Conservation (phyloP, 352 stramenopile species). For the Thalassiosira gravida region DNA sequence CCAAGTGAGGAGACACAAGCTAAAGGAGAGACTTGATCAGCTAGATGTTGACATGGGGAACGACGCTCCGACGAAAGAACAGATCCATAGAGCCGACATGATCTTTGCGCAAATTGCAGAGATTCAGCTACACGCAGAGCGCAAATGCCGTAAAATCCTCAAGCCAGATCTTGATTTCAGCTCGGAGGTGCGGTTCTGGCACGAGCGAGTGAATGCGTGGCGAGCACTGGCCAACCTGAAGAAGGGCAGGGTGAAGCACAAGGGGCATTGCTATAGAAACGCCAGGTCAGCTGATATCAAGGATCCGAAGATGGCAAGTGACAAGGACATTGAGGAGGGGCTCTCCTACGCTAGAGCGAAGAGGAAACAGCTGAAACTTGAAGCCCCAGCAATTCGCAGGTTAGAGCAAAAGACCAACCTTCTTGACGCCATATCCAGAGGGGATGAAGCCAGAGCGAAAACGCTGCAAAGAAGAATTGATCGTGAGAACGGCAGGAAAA, state of each 20-base stretch:
- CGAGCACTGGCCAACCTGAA: constrained; percentile 3
- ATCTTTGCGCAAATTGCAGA: constrained; percentile 17
- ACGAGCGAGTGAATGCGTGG: constrained; percentile 5
- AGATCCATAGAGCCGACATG: neutral
- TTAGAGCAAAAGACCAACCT: neutral
- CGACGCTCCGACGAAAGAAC: neutral
- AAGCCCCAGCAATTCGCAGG: neutral
- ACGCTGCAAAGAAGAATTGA: constrained; percentile 1
- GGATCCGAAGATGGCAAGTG: neutral
- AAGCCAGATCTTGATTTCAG: constrained; percentile 20
- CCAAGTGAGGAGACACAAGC: constrained; percentile 1
- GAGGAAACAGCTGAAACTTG: neutral
- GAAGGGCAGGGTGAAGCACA: constrained; percentile 8
- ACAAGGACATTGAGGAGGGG: constrained; percentile 3
- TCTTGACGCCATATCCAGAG: neutral
- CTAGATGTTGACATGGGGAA: neutral
- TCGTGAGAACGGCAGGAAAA: neutral
- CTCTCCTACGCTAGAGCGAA: neutral
- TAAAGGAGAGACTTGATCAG: neutral
- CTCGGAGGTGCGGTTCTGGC: constrained; percentile 21
- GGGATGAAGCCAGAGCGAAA: constrained; percentile 5
- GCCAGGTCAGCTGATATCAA: constrained; percentile 9
- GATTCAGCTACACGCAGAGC: constrained; percentile 12
- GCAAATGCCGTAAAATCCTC: constrained; percentile 38
- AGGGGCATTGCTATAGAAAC: constrained; percentile 5